Evolutionary conservation across 495 filamentous ascomycete genomes (phyloP).

Genomic region (Talaromyces wortmannii): DNA sequence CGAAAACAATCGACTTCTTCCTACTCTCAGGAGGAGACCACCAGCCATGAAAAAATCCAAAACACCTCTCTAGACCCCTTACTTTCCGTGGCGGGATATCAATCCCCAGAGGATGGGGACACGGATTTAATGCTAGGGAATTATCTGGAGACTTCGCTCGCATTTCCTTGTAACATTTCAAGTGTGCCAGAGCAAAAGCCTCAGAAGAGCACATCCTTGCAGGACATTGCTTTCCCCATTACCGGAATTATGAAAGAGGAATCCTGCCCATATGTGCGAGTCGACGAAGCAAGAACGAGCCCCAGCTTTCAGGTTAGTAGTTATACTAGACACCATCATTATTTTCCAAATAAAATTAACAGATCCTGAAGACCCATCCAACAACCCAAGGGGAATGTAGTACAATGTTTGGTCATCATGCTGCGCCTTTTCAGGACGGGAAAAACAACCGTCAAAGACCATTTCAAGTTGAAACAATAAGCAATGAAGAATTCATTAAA

Average conservation of each 20-base stretch:
- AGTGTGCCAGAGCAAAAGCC: background rate
- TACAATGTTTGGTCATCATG: too few relatives aligned
- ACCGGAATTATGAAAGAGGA: background rate
- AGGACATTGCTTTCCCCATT: background rate
- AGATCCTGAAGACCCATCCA: too few relatives aligned
- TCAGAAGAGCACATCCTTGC: background rate
- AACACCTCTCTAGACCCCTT: background rate
- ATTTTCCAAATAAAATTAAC: too few relatives aligned
- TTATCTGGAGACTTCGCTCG: background rate
- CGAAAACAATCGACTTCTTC: background rate
- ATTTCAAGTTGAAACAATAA: too few relatives aligned
- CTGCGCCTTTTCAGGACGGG: too few relatives aligned
- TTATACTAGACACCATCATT: background rate
- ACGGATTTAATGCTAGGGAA: background rate
- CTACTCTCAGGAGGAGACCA: background rate
- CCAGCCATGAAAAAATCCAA: background rate
- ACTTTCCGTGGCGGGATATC: background rate
- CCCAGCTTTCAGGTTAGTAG: background rate
- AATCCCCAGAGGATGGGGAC: background rate
- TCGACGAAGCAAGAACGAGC: background rate
- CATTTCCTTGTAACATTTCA: background rate
- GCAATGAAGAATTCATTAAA: background rate
- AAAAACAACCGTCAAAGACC: too few relatives aligned
- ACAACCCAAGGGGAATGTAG: too few relatives aligned
- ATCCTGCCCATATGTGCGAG: background rate